Conservation (phyloP, 2,329 filamentous ascomycete genomes). For the Passalora sequoiae region DNA sequence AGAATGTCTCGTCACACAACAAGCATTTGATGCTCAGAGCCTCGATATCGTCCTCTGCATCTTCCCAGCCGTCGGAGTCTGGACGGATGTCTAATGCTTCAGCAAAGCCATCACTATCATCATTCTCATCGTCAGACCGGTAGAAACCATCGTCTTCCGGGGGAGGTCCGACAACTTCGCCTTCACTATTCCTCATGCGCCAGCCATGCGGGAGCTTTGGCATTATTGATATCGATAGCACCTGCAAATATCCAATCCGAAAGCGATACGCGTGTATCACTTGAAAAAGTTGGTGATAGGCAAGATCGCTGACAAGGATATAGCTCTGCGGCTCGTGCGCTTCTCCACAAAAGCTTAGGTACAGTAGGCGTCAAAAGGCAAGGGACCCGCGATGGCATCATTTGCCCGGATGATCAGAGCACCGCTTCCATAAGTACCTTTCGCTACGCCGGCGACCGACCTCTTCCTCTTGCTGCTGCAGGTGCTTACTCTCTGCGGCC, state of each 20-base stretch:
- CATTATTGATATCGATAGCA: too few relatives aligned
- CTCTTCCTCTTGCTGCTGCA: background rate
- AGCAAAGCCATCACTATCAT: slow-evolving; percentile 11
- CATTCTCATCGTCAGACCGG: slow-evolving; percentile 20
- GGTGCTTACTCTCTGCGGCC: background rate
- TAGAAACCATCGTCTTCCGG: slow-evolving; percentile 21
- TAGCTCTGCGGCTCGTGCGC: background rate
- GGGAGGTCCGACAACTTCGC: slow-evolving; percentile 21
- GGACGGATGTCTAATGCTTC: slow-evolving; percentile 27
- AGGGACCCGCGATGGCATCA: slow-evolving; percentile 8
- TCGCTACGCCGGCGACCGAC: background rate
- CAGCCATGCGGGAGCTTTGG: slow-evolving; percentile 24
- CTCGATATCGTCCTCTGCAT: slow-evolving; percentile 40
- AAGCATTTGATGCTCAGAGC: slow-evolving; percentile 37
- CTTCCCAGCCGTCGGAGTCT: slow-evolving; percentile 42
- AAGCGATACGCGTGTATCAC: too few relatives aligned
- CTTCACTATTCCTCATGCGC: slow-evolving; percentile 23
- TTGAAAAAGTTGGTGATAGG: background rate
- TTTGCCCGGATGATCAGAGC: background rate
- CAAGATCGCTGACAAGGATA: background rate
- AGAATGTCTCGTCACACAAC: slow-evolving; percentile 36
- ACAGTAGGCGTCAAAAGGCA: background rate
- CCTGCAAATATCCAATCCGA: too few relatives aligned
- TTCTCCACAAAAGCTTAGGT: too few relatives aligned
- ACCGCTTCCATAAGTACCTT: background rate